These are phyloP conservation scores for Begonia peltatifolia DNA, from an alignment of 306 rosid genomes.

Conservation along the genomic window DNA sequence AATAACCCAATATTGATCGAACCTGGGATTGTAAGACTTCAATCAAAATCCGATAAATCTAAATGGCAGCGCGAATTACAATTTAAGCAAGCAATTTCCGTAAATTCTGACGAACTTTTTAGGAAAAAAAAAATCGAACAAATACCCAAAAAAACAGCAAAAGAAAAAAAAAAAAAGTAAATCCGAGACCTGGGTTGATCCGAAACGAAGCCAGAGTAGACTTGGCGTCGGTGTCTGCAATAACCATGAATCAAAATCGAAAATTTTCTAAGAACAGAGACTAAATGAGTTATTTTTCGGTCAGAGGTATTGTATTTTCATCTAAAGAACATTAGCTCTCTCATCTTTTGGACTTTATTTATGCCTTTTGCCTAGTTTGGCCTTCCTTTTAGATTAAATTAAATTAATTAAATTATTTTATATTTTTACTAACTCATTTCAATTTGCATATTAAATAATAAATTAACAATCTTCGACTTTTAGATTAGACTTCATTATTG, in stretches of 20 bases:
- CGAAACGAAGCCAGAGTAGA: slow-evolving; percentile 27
- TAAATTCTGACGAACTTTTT: neutral
- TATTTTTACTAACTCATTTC: too few species aligned
- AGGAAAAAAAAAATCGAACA: neutral
- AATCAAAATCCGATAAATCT: neutral
- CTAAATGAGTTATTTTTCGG: neutral
- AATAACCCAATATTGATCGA: neutral
- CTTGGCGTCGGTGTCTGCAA: slow-evolving; percentile 35
- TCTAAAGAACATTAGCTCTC: too few species aligned
- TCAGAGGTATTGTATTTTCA: too few species aligned
- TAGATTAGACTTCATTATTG: too few species aligned
- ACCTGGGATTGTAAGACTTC: neutral
- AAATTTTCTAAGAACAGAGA: slow-evolving; percentile 6
- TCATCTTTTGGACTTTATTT: too few species aligned
- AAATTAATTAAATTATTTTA: too few species aligned
- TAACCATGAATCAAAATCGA: slow-evolving; percentile 25
- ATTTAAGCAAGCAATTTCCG: neutral
- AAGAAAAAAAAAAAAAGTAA: neutral
- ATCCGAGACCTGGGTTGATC: slow-evolving; percentile 53
- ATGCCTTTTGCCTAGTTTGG: too few species aligned
- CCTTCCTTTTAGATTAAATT: too few species aligned
- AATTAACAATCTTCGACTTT: too few species aligned
- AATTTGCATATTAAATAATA: too few species aligned
- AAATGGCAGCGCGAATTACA: neutral
- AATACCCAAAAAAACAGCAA: neutral